Percentiles rank a stretch among this genome's conserved stretches.
These are phyloP conservation scores for Durio zibethinus DNA, from an alignment of 345 rosid species.

Conservation along the genomic window DNA sequence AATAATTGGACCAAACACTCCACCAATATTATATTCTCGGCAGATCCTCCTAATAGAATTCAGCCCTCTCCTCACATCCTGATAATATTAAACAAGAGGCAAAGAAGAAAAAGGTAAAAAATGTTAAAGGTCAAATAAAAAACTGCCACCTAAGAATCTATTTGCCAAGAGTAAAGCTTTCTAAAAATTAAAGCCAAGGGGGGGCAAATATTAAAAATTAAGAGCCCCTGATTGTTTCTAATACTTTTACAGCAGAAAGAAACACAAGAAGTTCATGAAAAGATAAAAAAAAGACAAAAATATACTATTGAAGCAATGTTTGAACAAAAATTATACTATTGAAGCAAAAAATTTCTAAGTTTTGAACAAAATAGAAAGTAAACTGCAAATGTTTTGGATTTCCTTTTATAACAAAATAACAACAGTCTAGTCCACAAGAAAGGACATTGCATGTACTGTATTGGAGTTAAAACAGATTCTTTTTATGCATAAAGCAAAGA, in stretches of 20 bases:
- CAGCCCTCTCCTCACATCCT: conserved; percentile 97
- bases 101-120: not conserved
- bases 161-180: not conserved
- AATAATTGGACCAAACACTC: conserved; percentile 92
- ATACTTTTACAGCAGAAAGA: not conserved
- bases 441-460: not conserved
- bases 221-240: not conserved
- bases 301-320: not conserved
- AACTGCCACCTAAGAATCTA: conserved; percentile 2
- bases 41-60: conserved; percentile 67
- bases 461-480: not conserved
- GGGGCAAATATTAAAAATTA: not conserved
- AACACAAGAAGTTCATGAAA: not conserved
- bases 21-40: conserved; percentile 51
- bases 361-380: not conserved
- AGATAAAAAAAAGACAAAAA: too few species aligned
- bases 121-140: not conserved
- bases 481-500: not conserved
- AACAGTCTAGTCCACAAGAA: not conserved
- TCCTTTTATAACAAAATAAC: not conserved
- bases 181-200: not conserved
- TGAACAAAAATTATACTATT: too few species aligned
- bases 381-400: not conserved
- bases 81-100: too few species aligned
- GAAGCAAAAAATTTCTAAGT: too few species aligned